Percentiles rank a stretch among this genome's conserved stretches.
Evolutionary conservation across 129 eudicot species (phyloP).

Genomic region (Ambrosia artemisiifolia): DNA sequence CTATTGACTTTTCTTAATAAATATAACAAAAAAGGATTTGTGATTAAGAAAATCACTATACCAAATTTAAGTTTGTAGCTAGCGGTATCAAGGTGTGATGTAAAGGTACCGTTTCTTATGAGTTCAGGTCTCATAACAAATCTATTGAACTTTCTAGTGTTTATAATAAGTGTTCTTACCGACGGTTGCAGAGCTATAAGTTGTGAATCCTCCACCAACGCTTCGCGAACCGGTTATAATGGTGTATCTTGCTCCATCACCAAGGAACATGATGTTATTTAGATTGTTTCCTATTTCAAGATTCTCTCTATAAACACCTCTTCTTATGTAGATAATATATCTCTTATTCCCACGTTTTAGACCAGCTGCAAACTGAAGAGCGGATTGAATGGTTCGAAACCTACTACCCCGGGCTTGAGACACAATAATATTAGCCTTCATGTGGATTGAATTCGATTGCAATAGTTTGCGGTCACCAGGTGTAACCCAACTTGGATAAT

Average conservation of each 20-base stretch:
- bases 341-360: constrained; percentile 38
- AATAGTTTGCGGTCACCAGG: constrained; percentile 39
- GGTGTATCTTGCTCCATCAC: constrained; percentile 48
- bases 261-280: constrained; percentile 49
- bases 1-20: background rate
- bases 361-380: constrained; percentile 47
- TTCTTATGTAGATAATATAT: constrained; percentile 39
- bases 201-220: constrained; percentile 43
- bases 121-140: no score
- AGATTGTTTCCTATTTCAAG: constrained; percentile 35
- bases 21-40: background rate
- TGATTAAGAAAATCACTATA: background rate
- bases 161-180: constrained; percentile 29
- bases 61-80: no score
- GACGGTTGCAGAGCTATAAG: constrained; percentile 53
- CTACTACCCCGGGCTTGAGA: constrained; percentile 44
- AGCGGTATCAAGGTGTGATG: no score
- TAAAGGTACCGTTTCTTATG: no score
- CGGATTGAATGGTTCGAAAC: constrained; percentile 44
- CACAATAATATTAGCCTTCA: constrained; percentile 46
- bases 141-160: background rate
- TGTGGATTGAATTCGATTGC: constrained; percentile 34
- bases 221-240: constrained; percentile 53
- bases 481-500: constrained; percentile 46
- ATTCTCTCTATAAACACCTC: constrained; percentile 49